Conservation (phyloP, 345 rosid species). For the Sisymbrium altissimum region DNA sequence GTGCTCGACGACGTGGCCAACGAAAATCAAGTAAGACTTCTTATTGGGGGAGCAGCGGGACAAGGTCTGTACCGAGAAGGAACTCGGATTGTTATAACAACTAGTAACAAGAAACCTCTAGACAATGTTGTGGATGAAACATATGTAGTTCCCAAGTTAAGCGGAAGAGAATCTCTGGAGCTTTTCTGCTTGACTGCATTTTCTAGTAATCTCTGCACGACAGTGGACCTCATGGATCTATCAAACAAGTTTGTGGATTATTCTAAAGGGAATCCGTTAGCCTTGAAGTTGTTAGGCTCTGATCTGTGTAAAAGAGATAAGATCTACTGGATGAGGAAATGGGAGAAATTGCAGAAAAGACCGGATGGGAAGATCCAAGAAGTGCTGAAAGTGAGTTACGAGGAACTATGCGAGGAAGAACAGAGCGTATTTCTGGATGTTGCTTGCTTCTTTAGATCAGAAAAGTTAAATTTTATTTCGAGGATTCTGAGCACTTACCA, state of each 20-base stretch:
- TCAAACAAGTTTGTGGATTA: constrained; percentile 27
- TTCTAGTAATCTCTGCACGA: constrained; percentile 3
- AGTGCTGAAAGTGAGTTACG: constrained; percentile 35
- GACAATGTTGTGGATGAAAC: neutral
- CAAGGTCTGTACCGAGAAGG: constrained; percentile 16
- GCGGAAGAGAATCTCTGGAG: constrained; percentile 21
- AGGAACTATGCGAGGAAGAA: constrained; percentile 25
- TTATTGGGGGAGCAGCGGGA: neutral
- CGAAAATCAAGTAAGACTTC: constrained; percentile 10
- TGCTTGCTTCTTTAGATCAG: constrained; percentile 37
- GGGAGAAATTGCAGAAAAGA: constrained; percentile 21
- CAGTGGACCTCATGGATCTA: constrained; percentile 6
- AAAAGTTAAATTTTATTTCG: neutral
- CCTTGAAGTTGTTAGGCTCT: constrained; percentile 39
- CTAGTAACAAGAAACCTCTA: constrained; percentile 29
- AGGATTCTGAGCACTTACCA: constrained; percentile 19
- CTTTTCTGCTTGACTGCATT: constrained; percentile 29
- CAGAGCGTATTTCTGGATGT: constrained; percentile 38
- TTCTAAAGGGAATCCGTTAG: constrained; percentile 39
- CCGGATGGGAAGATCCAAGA: constrained; percentile 25
- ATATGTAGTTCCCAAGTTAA: constrained; percentile 14
- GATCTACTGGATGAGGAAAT: constrained; percentile 20
- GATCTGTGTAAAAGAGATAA: constrained; percentile 4
- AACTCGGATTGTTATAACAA: constrained; percentile 28
- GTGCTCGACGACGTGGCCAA: constrained; percentile 15